A percentile compares a stretch with the other conserved stretches of the same genome.
Evolutionary conservation across 2,329 filamentous ascomycete genomes (phyloP).

Genomic region (Gyromitra esculenta): DNA sequence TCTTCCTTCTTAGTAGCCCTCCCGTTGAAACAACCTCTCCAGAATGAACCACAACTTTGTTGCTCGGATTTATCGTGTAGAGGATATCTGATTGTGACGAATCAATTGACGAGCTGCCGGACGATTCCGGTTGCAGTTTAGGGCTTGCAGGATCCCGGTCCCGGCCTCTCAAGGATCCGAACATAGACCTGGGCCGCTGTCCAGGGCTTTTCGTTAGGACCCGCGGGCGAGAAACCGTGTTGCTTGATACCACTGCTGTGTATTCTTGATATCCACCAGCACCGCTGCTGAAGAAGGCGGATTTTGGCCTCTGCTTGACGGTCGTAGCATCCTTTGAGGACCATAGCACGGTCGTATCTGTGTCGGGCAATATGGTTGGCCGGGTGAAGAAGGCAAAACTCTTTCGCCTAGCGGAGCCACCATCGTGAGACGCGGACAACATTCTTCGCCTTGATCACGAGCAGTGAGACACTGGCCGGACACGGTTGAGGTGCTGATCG

Average conservation of each 20-base stretch:
- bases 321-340: conserved; percentile 35
- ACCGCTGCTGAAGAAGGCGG: conserved; percentile 50
- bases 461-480: conserved; percentile 29
- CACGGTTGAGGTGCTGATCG: conserved; percentile 40
- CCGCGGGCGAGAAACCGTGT: conserved; percentile 35
- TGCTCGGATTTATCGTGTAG: conserved; percentile 34
- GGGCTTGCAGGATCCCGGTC: conserved; percentile 40
- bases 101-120: conserved; percentile 53
- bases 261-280: conserved; percentile 51
- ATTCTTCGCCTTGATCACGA: conserved; percentile 37
- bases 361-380: conserved; percentile 51
- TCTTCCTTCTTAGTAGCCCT: conserved; percentile 76
- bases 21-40: conserved; percentile 76
- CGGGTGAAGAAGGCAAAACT: conserved; percentile 55
- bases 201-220: conserved; percentile 51
- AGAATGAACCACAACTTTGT: conserved; percentile 66
- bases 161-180: conserved; percentile 52
- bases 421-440: conserved; percentile 44
- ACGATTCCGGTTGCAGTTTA: conserved; percentile 46
- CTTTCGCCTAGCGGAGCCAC: conserved; percentile 51
- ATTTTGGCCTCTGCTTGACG: conserved; percentile 53
- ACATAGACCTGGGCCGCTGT: conserved; percentile 54
- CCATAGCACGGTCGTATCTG: conserved; percentile 39
- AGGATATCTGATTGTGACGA: conserved; percentile 48
- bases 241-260: conserved; percentile 49